phyloP scores from a whole-genome alignment of 2,329 filamentous ascomycete species.

The Rutstroemia sp. region DNA sequence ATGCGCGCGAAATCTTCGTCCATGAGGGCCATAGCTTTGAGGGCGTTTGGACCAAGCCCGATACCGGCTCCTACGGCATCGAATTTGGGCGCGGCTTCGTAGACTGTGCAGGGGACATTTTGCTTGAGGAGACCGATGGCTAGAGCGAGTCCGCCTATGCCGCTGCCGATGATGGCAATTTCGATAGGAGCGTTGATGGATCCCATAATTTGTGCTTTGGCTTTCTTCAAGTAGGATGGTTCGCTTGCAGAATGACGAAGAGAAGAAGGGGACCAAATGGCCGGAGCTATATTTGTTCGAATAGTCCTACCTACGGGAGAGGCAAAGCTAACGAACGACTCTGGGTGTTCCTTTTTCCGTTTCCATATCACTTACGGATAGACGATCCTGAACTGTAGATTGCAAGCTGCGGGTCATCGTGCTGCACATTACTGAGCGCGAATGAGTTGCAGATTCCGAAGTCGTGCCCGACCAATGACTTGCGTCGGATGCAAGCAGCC shows the following conservation, averaged over 20 bases:
- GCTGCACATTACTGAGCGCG: background rate
- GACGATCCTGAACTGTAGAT: background rate
- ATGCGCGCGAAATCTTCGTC: slow-evolving; percentile 31
- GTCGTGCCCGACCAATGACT: background rate
- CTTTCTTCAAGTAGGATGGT: background rate
- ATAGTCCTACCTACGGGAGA: too few relatives aligned
- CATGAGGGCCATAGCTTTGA: slow-evolving; percentile 36
- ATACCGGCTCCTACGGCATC: slow-evolving; percentile 27
- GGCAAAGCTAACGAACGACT: too few relatives aligned
- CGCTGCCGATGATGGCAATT: slow-evolving; percentile 17
- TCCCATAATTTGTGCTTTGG: background rate
- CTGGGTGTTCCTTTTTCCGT: too few relatives aligned
- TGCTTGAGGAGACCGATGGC: slow-evolving; percentile 17
- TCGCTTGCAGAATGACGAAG: background rate
- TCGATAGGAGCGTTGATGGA: background rate
- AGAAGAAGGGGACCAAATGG: too few relatives aligned
- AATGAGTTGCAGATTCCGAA: background rate
- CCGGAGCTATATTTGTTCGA: too few relatives aligned
- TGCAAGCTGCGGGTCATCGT: background rate
- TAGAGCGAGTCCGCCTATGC: slow-evolving; percentile 18
- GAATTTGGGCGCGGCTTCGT: slow-evolving; percentile 16
- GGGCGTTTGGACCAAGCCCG: slow-evolving; percentile 35
- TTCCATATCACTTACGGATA: background rate
- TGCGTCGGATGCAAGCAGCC: background rate
- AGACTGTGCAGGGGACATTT: slow-evolving; percentile 13